A percentile compares a stretch with the other conserved stretches of the same genome.
Conservation (phyloP, 495 filamentous ascomycete species). For the Penicillium lagena region DNA sequence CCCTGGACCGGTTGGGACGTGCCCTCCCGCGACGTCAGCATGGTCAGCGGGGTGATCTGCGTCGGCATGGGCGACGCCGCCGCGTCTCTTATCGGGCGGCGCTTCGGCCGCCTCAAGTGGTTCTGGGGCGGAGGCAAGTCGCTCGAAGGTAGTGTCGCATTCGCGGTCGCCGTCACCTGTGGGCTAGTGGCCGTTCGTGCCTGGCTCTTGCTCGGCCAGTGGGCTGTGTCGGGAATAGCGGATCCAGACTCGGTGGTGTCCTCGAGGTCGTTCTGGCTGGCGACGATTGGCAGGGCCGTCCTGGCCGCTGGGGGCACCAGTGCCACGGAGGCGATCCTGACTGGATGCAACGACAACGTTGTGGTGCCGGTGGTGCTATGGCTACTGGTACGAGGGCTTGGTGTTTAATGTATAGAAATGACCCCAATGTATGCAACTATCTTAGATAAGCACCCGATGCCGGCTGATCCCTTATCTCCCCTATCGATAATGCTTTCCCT, state of each 20-base stretch:
- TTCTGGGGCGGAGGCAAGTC: slow-evolving; percentile 96
- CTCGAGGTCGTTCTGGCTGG: slow-evolving; percentile 19
- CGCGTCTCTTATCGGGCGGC: slow-evolving; percentile 84
- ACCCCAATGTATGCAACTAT: not conserved
- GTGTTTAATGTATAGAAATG: slow-evolving; percentile 42
- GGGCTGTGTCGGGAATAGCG: slow-evolving; percentile 37
- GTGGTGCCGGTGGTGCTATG: slow-evolving; percentile 93
- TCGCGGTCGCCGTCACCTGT: slow-evolving; percentile 67
- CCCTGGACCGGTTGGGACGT: slow-evolving; percentile 69
- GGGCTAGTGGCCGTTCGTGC: slow-evolving; percentile 65
- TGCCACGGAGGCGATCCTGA: slow-evolving; percentile 89
- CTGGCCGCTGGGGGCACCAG: slow-evolving; percentile 75
- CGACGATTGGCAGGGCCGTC: slow-evolving; percentile 49
- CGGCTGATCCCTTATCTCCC: not conserved
- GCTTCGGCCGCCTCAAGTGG: slow-evolving; percentile 86
- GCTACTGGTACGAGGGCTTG: slow-evolving; percentile 76
- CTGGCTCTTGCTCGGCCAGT: slow-evolving; percentile 72
- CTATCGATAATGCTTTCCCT: not conserved
- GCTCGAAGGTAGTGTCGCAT: slow-evolving; percentile 83
- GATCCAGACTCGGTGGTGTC: too few relatives aligned
- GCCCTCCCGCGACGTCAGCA: slow-evolving; percentile 62
- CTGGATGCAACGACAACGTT: slow-evolving; percentile 98
- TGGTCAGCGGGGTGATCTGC: slow-evolving; percentile 86
- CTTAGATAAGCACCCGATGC: slow-evolving; percentile 8
- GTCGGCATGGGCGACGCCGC: slow-evolving; percentile 95